Conservation (phyloP, 768 basidiomycete species). For the Russula vinacea region DNA sequence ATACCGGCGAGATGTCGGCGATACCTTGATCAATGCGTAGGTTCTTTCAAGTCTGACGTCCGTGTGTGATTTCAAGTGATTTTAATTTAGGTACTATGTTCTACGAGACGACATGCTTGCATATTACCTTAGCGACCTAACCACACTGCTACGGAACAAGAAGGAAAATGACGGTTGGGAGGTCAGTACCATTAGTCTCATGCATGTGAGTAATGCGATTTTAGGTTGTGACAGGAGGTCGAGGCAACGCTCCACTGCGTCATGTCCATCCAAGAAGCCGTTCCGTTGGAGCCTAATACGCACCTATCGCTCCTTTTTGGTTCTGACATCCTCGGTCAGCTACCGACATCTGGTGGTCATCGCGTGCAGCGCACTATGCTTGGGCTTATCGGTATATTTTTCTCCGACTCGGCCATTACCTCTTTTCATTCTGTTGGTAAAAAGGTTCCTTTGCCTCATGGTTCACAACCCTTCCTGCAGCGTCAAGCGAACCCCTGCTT, state of each 20-base stretch:
- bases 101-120: conserved; percentile 79
- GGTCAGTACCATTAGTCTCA: conserved; percentile 42
- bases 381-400: conserved; percentile 61
- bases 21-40: conserved; percentile 85
- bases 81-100: conserved; percentile 66
- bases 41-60: conserved; percentile 33
- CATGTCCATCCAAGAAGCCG: conserved; percentile 82
- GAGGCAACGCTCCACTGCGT: conserved; percentile 87
- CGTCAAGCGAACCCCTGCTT: conserved; percentile 48
- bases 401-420: neutral
- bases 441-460: conserved; percentile 74
- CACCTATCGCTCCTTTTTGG: conserved; percentile 67
- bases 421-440: neutral
- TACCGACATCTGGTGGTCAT: conserved; percentile 62
- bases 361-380: conserved; percentile 73
- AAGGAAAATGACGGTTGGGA: conserved; percentile 64
- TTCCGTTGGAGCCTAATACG: conserved; percentile 54
- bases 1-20: conserved; percentile 82
- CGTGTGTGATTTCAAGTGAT: neutral
- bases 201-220: conserved; percentile 5
- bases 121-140: conserved; percentile 61
- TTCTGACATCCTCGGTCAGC: conserved; percentile 60
- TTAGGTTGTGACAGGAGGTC: conserved; percentile 53
- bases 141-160: conserved; percentile 48
- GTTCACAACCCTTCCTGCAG: conserved; percentile 57